A percentile compares a stretch with the other conserved stretches of the same genome.
Conservation (phyloP, 139 green algal species). For the Auxenochlorella pyrenoidosa region DNA sequence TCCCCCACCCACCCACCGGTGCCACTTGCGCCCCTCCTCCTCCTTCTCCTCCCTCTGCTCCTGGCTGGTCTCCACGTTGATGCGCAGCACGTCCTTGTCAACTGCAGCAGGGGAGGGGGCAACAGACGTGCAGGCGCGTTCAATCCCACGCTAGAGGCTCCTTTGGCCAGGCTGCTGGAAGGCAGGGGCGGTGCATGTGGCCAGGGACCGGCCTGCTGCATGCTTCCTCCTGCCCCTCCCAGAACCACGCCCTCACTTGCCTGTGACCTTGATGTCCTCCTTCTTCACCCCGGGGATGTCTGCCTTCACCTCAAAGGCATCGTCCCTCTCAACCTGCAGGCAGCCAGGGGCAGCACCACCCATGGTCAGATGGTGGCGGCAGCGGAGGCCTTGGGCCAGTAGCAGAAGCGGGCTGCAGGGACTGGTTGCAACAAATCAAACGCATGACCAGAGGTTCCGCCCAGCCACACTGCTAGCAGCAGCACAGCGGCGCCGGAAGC, state of each 20-base stretch:
- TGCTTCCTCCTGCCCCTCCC: no score
- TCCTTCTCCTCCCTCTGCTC: slow-evolving; percentile 53
- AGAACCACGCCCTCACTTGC: not conserved
- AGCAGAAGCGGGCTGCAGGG: not conserved
- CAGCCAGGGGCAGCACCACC: not conserved
- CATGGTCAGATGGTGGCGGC: not conserved
- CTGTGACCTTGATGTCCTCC: slow-evolving; percentile 40
- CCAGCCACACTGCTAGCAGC: no score
- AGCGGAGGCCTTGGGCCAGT: not conserved
- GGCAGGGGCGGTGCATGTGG: not conserved
- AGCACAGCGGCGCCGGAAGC: not conserved
- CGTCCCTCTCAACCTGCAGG: slow-evolving; percentile 34
- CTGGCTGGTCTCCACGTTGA: slow-evolving; percentile 43
- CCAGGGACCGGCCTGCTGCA: no score
- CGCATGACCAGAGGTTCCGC: no score
- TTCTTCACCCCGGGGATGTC: slow-evolving; percentile 52
- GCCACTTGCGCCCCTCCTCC: slow-evolving; percentile 44
- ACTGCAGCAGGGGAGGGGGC: slow-evolving; percentile 3
- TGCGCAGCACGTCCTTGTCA: slow-evolving; percentile 46
- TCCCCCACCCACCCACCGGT: slow-evolving; percentile 27
- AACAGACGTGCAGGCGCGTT: no score
- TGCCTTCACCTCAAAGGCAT: slow-evolving; percentile 45
- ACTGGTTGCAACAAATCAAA: no score
- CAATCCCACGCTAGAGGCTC: no score
- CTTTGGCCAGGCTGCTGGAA: not conserved